These are phyloP conservation scores for Scalesia atractyloides DNA, from an alignment of 129 eudicot genomes.

Conservation along the genomic window DNA sequence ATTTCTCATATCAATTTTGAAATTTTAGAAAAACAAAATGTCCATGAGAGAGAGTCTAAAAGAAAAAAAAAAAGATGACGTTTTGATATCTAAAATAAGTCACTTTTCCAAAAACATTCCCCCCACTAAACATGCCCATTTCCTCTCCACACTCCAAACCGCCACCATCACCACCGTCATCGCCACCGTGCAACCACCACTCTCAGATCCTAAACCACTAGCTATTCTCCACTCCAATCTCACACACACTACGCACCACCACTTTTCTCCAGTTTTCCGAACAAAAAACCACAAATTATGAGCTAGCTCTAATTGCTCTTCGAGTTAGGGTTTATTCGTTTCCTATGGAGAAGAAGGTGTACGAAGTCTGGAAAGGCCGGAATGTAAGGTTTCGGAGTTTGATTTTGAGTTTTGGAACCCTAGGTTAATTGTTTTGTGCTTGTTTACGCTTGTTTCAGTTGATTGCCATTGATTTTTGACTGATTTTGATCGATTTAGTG, in stretches of 20 bases:
- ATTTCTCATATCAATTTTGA: too few species aligned
- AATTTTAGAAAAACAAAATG: too few species aligned
- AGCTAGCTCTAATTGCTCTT: conserved; percentile 37
- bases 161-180: conserved; percentile 17
- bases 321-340: conserved; percentile 28
- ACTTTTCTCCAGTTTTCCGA: background rate
- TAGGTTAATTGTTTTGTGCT: too few species aligned
- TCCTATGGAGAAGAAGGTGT: conserved; percentile 78
- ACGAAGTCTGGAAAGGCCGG: conserved; percentile 87
- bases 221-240: background rate
- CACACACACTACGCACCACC: background rate
- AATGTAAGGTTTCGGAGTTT: conserved; percentile 45
- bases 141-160: conserved; percentile 22
- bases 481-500: too few species aligned
- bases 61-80: too few species aligned
- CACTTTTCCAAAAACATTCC: conserved; percentile 31
- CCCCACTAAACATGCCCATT: conserved; percentile 6
- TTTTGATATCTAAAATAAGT: background rate
- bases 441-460: too few species aligned
- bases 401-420: too few species aligned
- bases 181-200: background rate
- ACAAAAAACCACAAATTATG: conserved; percentile 25
- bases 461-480: too few species aligned
- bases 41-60: too few species aligned
- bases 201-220: conserved; percentile 8